Percentiles rank a stretch among this genome's conserved stretches.
Conservation (phyloP, 2,329 filamentous ascomycete genomes). For the Talaromyces sp. region DNA sequence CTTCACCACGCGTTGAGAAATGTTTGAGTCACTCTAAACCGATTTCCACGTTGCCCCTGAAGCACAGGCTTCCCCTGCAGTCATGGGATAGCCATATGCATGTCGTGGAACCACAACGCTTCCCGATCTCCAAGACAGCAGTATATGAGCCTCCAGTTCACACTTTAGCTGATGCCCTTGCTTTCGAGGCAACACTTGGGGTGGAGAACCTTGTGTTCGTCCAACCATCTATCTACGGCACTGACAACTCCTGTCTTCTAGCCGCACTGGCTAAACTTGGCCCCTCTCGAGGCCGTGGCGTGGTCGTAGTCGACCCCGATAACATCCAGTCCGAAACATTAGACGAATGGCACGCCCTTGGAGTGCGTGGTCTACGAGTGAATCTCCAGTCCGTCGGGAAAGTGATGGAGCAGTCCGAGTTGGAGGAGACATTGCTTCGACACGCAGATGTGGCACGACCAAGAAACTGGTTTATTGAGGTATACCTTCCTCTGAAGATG, state of each 20-base stretch:
- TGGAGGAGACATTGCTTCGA: constrained; percentile 47
- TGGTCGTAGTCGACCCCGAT: constrained; percentile 60
- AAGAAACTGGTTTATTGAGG: constrained; percentile 60
- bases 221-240: constrained; percentile 65
- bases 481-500: constrained; percentile 59
- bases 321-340: constrained; percentile 45
- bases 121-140: constrained; percentile 53
- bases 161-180: constrained; percentile 54
- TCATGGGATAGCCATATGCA: constrained; percentile 69
- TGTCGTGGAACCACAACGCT: constrained; percentile 58
- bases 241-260: constrained; percentile 63
- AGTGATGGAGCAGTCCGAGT: constrained; percentile 41
- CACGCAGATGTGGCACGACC: constrained; percentile 57
- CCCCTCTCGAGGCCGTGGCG: constrained; percentile 54
- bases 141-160: constrained; percentile 56
- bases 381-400: constrained; percentile 60
- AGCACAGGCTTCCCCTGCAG: constrained; percentile 30
- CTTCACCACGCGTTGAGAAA: constrained; percentile 9
- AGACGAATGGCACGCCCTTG: constrained; percentile 57
- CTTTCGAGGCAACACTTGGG: constrained; percentile 55
- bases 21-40: constrained; percentile 15
- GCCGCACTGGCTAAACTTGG: constrained; percentile 57
- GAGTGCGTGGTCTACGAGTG: constrained; percentile 62
- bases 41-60: constrained; percentile 16
- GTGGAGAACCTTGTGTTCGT: constrained; percentile 61